Base-by-base conservation (phyloP, 2,329 filamentous ascomycete genomes). In the Penicillium expansum region DNA sequence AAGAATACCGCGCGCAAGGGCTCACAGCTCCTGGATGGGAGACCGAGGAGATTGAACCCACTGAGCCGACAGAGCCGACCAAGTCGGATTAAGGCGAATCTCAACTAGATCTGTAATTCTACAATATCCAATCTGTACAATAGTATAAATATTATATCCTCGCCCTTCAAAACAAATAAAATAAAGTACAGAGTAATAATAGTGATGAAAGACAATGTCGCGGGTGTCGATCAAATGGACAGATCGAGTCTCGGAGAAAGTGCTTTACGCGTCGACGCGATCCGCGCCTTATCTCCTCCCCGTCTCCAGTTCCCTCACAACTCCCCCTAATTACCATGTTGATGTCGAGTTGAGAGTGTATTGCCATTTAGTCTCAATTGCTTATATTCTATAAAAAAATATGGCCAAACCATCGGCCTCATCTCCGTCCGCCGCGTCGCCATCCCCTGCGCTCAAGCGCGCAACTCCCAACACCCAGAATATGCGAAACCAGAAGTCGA, bases 401-500 rank as follows among this genome's bases (percentile, higher is more conserved):
- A 77, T 77, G 75, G 71, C 76, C 43, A 76, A 65, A 67, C 73
- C 65, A 50, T 61, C 67, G 55, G 67, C 66, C 61, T 68, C 70
- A 55, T 72, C 73, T 42, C 74, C 74, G 43, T 68, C 71, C 18
- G 74, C 72, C 43, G 51, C 74, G 33, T 66, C 41, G 10, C 37
- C 69, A 11, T 70, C 73, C 16, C 67, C 66, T 16, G 62, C 69
- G 20, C 63, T 77, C 55, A 78, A 77, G 63, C 71, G 72, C 57
- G 67, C 76, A 7, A 73, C 73, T 7, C 73, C 76, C 18, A 75
- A 71, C 54, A 72, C 73, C 11, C 73, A 76, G 62, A 76, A 76
- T 43, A 76, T 75, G 72, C 86, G 86, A 68, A 86, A 84, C 67
- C 87, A 90, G 69, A 82, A 80, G 71, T 90, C 87, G 52, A 91